Conservation (phyloP, 345 rosid species). For the sweet orange (Citrus sinensis) region DNA sequence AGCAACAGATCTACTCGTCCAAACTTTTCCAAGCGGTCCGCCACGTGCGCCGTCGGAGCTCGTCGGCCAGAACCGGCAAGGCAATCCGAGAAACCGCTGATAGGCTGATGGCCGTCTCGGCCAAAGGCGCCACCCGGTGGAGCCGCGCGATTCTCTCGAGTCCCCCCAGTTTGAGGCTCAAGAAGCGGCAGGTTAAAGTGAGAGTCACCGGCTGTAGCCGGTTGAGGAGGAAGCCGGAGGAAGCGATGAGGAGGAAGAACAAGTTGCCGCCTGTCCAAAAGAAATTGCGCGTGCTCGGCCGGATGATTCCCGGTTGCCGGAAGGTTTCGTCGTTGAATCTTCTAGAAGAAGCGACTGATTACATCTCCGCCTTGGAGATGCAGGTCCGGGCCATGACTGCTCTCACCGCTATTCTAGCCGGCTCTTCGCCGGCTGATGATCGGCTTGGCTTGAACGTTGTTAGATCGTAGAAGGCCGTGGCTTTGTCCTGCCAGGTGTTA, state of each 20-base stretch:
- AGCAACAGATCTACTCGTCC: conserved; percentile 60
- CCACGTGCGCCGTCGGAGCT: conserved; percentile 29
- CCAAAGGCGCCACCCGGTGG: conserved; percentile 59
- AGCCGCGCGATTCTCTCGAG: conserved; percentile 67
- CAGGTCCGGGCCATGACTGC: conserved; percentile 81
- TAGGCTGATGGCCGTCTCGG: conserved; percentile 60
- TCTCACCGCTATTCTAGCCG: conserved; percentile 44
- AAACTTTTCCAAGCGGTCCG: conserved; percentile 71
- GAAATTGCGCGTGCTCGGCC: conserved; percentile 48
- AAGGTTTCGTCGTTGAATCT: conserved; percentile 50
- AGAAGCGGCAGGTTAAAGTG: conserved; percentile 42
- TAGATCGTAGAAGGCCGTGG: conserved; percentile 3
- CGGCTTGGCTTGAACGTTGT: conserved; percentile 6
- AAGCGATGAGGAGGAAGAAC: conserved; percentile 6
- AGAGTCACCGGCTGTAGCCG: conserved; percentile 21
- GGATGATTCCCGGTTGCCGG: conserved; percentile 88
- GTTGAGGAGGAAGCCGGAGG: conserved; percentile 26
- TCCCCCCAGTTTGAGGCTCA: conserved; percentile 33
- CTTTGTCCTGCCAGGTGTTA: conserved; percentile 20
- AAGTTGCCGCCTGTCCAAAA: conserved; percentile 49
- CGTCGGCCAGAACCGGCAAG: conserved; percentile 13
- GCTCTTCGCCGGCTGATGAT: conserved; percentile 13
- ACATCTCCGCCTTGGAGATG: conserved; percentile 93
- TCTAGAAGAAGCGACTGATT: conserved; percentile 79
- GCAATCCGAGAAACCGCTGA: conserved; percentile 44